Base-by-base conservation (phyloP, 176 grass and related monocot genomes). In the Raddia guianensis region DNA sequence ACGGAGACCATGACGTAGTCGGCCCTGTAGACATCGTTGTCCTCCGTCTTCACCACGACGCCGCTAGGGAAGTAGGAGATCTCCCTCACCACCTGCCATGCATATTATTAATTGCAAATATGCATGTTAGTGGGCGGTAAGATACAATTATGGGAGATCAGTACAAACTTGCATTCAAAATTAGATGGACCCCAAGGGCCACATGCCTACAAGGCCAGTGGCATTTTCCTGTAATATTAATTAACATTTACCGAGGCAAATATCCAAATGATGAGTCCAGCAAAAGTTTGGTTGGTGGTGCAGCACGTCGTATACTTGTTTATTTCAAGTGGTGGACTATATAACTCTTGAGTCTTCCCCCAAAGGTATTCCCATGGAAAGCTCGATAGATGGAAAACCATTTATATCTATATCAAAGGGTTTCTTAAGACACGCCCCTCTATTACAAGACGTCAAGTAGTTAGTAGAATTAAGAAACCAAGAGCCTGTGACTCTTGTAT, bases 1-100 rank as follows among this genome's bases (percentile, higher is more conserved):
- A 51, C 70, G 13, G 91, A 90, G 13, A 93, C 88, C 49, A 93
- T 82, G 7, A 88, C 85, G 32, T 88, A 94, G 27, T 90, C 85
- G 12, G 85, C 91, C 1, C 53, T 76, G 73, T 86, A 93, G 3
- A 60, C 20, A 32, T 56, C 49, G 20, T 80, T 86, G 66, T 88
- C 91, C 82, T 94, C 91, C 0, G 85, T 90, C 18, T 19, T 80
- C 33, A 94, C 79, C 0, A 44, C 42, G 43, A 91, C 88, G 42
- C 85, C 88, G 7, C 12, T 47, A 0, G 0, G 6, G 5, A 43
- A 67, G 35, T 88, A 73, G 10, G 32, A 46, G 40, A 94, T 94
- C 48, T 59, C 40, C 13, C 82, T 62, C 49, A 91, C 91, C 57
- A 86, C 82, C 89, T 91, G 57, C 2, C 15, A 5, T 9, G 27